Base-by-base conservation (phyloP, 805 yeast genomes). In the Wickerhamiella slavikovae region DNA sequence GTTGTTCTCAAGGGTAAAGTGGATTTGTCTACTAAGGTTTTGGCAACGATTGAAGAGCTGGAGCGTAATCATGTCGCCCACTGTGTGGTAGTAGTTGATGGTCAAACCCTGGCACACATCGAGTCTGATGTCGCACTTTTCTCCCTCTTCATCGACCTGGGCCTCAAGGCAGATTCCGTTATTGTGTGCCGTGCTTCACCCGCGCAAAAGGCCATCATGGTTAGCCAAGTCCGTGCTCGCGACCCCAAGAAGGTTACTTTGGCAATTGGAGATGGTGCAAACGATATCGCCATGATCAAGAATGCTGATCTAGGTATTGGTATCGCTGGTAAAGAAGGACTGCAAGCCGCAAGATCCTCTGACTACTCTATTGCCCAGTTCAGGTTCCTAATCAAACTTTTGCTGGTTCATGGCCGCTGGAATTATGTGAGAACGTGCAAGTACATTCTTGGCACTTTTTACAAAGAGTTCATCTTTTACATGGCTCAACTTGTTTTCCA, bases 211-310 rank as follows among this genome's bases (percentile, higher is more conserved):
- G 94, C 96, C 1, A 58, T 65, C 17, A 71, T 89, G 78, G 96
- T 89, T 2, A 52, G 68, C 17, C 62, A 71, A 20, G 80, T 91
- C n/a, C 62, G 96, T 29, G 56, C 62, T n/a, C 55, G 72, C 33
- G 64, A 74, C 42, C 70, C 62, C 29, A 54, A 54, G 2, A 63
- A 77, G 24, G 94, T 89, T 4, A 80, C 95, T 0, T 60, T 89
- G 36, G 98, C 98, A 0, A 77, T 89, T 47, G 99, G 99, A 5
- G 99, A 89, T 54, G 99, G 99, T 38, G 99, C 99, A 2, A 89
- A 89, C 48, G 99, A 89, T 52, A 83, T 89, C 47, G 96, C 99
- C 1, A 89, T 89, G 99, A 89, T 89, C 37, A 95, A 89, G 55
- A 75, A 91, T 45, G 99, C 99, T 0, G 96, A 89, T 51, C 80